Evolutionary conservation across 2,329 filamentous ascomycete species (phyloP), one percentile per base, ranked within the genome.

Genomic region (Aplosporella prunicola): DNA sequence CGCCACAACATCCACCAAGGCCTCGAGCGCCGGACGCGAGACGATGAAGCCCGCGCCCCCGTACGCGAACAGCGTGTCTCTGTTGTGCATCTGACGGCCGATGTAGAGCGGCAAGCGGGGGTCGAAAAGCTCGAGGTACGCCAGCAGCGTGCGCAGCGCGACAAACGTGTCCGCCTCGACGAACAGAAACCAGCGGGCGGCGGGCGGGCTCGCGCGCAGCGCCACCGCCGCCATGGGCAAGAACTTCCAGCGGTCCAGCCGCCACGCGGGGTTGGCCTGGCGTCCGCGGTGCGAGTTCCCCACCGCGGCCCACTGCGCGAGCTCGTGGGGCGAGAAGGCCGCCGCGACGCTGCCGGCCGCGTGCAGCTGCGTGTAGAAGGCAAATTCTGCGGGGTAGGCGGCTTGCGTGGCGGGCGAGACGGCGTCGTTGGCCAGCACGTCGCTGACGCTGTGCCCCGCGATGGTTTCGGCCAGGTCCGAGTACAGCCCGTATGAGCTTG

Each of bases 151-250:
- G 24, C 63, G 57, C 61, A 71, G 71, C 9, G 71, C 58, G 29
- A 76, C 51, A 45, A 72, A 76, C 0, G 71, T 75, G 48, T 78
- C 74, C 0, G 69, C 66, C 45, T 76, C 72, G 32, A 74, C 66
- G 49, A 78, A 77, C 39, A 74, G 57, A 43, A 67, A 78, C 73
- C 73, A 78, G 37, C 68, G 68, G 30, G 67, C 64, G 18, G 70
- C 53, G 2, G 67, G 66, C 23, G 55, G 47, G 33, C 58, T 48
- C 30, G 58, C 48, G 5, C 56, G 48, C 40, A 56, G 55, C 3
- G 58, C 51, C 15, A 50, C 45, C 13, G 55, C 45, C 43, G 62
- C 46, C 34, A 60, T 51, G 17, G 58, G 57, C 13, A 63, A 43
- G 16, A 57, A 51, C 43, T 61, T 63, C 51, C 57, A 63, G 32